phyloP scores from a whole-genome alignment of 2,329 filamentous ascomycete species.

The Leptographium wingfieldii region DNA sequence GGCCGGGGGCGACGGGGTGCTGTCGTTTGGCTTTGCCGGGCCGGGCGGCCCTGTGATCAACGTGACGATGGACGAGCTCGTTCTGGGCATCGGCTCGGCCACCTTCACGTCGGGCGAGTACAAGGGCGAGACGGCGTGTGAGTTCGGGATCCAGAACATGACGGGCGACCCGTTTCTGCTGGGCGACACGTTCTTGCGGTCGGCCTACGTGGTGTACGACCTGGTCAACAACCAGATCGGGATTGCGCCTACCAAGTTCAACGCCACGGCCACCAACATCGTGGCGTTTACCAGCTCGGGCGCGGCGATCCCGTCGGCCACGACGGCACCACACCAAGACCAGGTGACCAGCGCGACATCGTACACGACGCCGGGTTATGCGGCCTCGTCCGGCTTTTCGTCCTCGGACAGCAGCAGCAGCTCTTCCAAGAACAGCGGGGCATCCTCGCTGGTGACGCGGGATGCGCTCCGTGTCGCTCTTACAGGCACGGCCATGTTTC shows the following conservation, averaged over 20 bases:
- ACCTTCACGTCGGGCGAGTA: slow-evolving; percentile 28
- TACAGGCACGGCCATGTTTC: slow-evolving; percentile 5
- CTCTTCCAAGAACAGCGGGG: background rate
- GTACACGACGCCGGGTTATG: slow-evolving; percentile 20
- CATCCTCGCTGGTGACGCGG: slow-evolving; percentile 1
- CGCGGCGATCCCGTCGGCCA: slow-evolving; percentile 38
- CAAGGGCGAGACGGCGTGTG: slow-evolving; percentile 33
- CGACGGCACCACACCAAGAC: slow-evolving; percentile 27
- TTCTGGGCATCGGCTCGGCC: slow-evolving; percentile 28
- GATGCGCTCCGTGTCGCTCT: slow-evolving; percentile 4
- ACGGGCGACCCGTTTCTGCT: slow-evolving; percentile 31
- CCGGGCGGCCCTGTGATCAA: slow-evolving; percentile 34
- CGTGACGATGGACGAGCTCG: slow-evolving; percentile 42
- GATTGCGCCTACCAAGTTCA: slow-evolving; percentile 43
- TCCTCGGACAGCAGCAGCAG: background rate
- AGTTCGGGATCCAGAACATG: slow-evolving; percentile 44
- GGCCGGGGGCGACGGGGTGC: slow-evolving; percentile 30
- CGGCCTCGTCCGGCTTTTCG: slow-evolving; percentile 24
- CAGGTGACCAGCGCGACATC: slow-evolving; percentile 17
- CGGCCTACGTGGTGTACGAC: slow-evolving; percentile 49
- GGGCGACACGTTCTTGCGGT: slow-evolving; percentile 46
- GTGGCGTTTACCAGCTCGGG: slow-evolving; percentile 36
- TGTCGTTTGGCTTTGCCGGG: slow-evolving; percentile 42
- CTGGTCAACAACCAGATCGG: slow-evolving; percentile 43
- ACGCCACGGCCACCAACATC: slow-evolving; percentile 35